Base-by-base conservation (phyloP, 2,329 filamentous ascomycete genomes). In the Talaromyces sp. region DNA sequence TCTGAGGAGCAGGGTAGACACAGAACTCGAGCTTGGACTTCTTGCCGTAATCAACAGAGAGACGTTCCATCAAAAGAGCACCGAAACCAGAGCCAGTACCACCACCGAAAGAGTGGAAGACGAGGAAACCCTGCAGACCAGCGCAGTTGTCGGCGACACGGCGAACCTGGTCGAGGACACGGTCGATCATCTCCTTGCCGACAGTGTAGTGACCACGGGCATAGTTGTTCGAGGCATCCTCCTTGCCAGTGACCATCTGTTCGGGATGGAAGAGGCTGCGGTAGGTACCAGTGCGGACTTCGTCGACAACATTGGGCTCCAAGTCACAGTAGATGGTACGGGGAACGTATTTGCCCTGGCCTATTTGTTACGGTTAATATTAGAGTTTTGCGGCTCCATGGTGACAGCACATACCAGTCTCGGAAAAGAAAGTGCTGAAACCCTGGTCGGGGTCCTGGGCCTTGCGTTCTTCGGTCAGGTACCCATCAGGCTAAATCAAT, bases 1-100 rank as follows among this genome's bases (percentile, higher is more conserved):
- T 95, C 84, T 96, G 93, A 64, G 95, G 95, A 70, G 95, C 93
- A 74, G 95, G 95, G 85, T 99, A 99, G 75, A 99, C 93, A 75
- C 92, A 96, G 86, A 99, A 99, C 82, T 99, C 95, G 67, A 99
- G 87, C 89, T 99, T 99, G 87, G 91, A 96, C 89, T 99, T 99
- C 89, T 99, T 99, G 85, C 95, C 94, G 77, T 97, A 99, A 83
- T 99, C 95, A 74, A 97, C 91, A 40, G 95, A 98, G 65, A 99
- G 88, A 78, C 95, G 94, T 85, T 99, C 95, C 92, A 99, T 96
- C 72, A 99, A 85, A 70, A 99, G 88, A 73, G 95, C 95, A 82
- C 95, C 95, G 80, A 99, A 99, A 76, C 95, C 95, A 72, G 95
- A 99, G 74, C 95, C 95, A 72, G 95, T 99, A 84, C 95, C 95